Evolutionary conservation across 805 yeast species (phyloP).

Genomic region (Metschnikowia dekortorum): DNA sequence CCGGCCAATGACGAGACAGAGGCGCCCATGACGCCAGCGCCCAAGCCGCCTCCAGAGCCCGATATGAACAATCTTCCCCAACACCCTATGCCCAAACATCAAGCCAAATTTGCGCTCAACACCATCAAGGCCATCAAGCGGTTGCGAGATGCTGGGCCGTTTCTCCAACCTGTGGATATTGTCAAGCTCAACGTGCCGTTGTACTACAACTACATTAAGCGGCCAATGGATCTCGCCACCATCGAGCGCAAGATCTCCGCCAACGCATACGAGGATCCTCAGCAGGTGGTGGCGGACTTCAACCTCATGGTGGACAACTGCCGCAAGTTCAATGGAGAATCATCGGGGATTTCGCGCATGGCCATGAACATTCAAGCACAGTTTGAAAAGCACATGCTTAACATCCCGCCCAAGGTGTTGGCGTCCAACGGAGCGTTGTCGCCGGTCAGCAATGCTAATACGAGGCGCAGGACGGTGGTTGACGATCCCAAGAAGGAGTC

Average conservation of each 20-base stretch:
- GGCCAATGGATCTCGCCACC: constrained; percentile 93
- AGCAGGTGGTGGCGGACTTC: constrained; percentile 70
- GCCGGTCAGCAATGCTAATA: constrained; percentile 12
- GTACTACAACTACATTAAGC: constrained; percentile 73
- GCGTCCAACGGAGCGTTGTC: constrained; percentile 14
- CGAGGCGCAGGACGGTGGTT: constrained; percentile 20
- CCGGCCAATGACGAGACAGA: not conserved
- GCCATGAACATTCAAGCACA: constrained; percentile 86
- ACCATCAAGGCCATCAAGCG: constrained; percentile 83
- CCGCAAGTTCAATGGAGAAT: constrained; percentile 77
- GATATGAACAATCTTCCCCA: constrained; percentile 65
- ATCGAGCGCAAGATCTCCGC: constrained; percentile 73
- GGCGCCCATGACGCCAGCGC: constrained; percentile 50
- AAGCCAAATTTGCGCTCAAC: constrained; percentile 71
- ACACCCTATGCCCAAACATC: constrained; percentile 75
- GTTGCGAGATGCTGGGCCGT: constrained; percentile 89
- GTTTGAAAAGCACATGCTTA: constrained; percentile 87
- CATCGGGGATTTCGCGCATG: constrained; percentile 83
- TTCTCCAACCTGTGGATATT: constrained; percentile 84
- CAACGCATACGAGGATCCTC: constrained; percentile 69
- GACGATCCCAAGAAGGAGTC: constrained; percentile 58
- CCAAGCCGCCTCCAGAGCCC: constrained; percentile 70
- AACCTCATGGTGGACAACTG: constrained; percentile 83
- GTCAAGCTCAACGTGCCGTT: constrained; percentile 85
- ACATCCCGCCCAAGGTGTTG: constrained; percentile 68